Percentiles rank a stretch among this genome's conserved stretches.
Conservation (phyloP, 2,329 filamentous ascomycete genomes). For the Trichoderma arundinaceum region DNA sequence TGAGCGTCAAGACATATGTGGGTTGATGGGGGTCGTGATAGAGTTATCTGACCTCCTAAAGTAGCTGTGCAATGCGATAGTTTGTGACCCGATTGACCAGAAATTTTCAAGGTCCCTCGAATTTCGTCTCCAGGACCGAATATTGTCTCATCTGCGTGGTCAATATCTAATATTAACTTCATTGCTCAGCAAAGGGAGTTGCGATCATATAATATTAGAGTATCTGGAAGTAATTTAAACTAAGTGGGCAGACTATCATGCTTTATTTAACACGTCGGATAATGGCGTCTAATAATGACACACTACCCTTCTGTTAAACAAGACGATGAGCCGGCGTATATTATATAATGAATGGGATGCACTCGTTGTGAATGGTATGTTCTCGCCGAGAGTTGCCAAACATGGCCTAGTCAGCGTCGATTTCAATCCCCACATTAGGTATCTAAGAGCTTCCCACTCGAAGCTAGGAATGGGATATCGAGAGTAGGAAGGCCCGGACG, state of each 20-base stretch:
- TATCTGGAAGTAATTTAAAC: no score
- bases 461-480: background rate
- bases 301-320: background rate
- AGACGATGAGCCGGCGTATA: background rate
- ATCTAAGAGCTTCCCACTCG: background rate
- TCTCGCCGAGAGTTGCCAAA: constrained; percentile 12
- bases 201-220: no score
- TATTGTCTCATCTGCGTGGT: background rate
- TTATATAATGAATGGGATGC: background rate
- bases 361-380: background rate
- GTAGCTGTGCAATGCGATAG: background rate
- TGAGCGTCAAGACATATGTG: background rate
- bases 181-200: background rate
- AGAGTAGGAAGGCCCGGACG: background rate
- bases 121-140: constrained; percentile 7
- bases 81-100: background rate
- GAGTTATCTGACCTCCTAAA: background rate
- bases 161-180: constrained; percentile 13
- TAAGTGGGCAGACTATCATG: background rate
- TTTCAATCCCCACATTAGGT: background rate
- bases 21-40: no score
- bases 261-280: background rate
- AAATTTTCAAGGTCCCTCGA: background rate
- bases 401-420: background rate
- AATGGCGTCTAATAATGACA: background rate